Percentiles rank a stretch among this genome's conserved stretches.
These are phyloP conservation scores for Saraca asoca DNA, from an alignment of 331 rosid genomes.

Conservation along the genomic window DNA sequence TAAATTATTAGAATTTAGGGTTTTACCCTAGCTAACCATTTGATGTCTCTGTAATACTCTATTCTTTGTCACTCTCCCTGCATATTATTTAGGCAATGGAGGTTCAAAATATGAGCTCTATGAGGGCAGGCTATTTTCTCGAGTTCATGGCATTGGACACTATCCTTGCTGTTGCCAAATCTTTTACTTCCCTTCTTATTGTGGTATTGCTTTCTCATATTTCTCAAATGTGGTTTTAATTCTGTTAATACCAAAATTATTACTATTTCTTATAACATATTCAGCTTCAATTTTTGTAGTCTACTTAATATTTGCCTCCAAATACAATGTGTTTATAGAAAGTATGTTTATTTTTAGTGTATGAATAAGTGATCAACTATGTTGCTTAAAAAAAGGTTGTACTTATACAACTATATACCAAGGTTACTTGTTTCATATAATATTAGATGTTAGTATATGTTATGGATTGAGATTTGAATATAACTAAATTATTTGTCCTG, in stretches of 20 bases:
- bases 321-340: slow-evolving; percentile 1
- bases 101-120: slow-evolving; percentile 36
- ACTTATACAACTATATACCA: neutral
- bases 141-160: slow-evolving; percentile 37
- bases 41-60: neutral
- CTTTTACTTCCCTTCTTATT: slow-evolving; percentile 48
- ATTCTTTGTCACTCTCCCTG: slow-evolving; percentile 10
- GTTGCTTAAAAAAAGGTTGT: neutral
- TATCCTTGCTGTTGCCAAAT: slow-evolving; percentile 54
- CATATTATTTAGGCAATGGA: slow-evolving; percentile 38
- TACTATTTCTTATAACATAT: neutral
- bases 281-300: neutral
- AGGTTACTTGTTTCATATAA: neutral
- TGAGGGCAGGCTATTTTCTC: slow-evolving; percentile 45
- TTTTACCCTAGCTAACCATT: slow-evolving; percentile 39
- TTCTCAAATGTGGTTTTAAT: too few species aligned
- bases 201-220: slow-evolving; percentile 38
- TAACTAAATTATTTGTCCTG: neutral
- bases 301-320: neutral
- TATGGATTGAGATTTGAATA: slow-evolving; percentile 14
- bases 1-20: slow-evolving; percentile 48
- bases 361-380: slow-evolving; percentile 11
- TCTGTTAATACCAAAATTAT: neutral
- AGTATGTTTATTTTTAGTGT: neutral
- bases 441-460: neutral